These are phyloP conservation scores for Thoreauomyces humboldtii DNA, from an alignment of 192 early-diverging fungal species.

Conservation along the genomic window DNA sequence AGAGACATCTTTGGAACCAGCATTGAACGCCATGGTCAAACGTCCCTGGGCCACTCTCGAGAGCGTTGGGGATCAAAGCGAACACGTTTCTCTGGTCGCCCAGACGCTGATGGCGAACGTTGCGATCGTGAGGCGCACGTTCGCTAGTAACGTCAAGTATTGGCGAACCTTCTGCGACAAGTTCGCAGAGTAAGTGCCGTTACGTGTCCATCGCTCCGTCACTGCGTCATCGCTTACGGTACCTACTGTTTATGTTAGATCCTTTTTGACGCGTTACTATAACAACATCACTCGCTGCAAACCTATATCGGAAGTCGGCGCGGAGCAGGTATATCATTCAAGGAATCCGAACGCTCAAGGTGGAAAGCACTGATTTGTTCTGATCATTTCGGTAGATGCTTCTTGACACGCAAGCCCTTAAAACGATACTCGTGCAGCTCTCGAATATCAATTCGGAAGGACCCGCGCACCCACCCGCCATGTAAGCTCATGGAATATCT, in stretches of 20 bases:
- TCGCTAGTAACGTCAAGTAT: slow-evolving; percentile 70
- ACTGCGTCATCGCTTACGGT: not conserved
- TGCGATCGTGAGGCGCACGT: slow-evolving; percentile 53
- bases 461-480: slow-evolving; percentile 47
- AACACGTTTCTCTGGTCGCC: slow-evolving; percentile 73
- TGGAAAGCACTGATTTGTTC: not conserved
- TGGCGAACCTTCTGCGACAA: slow-evolving; percentile 90
- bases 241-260: slow-evolving; percentile 44
- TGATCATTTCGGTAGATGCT: slow-evolving; percentile 62
- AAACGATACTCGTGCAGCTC: slow-evolving; percentile 75
- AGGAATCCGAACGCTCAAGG: not conserved
- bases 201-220: not conserved
- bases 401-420: slow-evolving; percentile 90
- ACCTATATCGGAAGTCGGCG: slow-evolving; percentile 89
- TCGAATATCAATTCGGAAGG: slow-evolving; percentile 61
- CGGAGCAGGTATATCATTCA: slow-evolving; percentile 70
- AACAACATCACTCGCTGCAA: slow-evolving; percentile 71
- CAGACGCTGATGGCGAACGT: slow-evolving; percentile 55
- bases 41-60: slow-evolving; percentile 79
- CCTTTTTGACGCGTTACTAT: slow-evolving; percentile 68
- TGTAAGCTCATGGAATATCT: slow-evolving; percentile 38
- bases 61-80: slow-evolving; percentile 91
- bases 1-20: slow-evolving; percentile 66
- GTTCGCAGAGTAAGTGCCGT: slow-evolving; percentile 83
- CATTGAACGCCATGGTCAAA: slow-evolving; percentile 70